A percentile compares a stretch with the other conserved stretches of the same genome.
Conservation (phyloP, 768 basidiomycete species). For the Suillus subalutaceus region DNA sequence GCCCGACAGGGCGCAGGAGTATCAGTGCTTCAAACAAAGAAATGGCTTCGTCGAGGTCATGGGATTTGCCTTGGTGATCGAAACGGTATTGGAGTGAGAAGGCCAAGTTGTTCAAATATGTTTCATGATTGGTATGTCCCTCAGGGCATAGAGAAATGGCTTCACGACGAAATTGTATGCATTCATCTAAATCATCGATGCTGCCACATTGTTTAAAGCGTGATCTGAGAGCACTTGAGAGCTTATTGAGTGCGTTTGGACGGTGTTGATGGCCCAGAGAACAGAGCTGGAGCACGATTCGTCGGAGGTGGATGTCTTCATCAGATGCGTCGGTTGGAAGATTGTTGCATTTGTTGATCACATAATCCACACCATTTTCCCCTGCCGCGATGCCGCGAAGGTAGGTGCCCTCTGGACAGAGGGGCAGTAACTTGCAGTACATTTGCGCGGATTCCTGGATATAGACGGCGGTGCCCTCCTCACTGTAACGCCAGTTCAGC, state of each 20-base stretch:
- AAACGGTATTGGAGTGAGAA: not conserved
- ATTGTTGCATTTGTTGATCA: no score
- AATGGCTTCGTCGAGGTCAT: not conserved
- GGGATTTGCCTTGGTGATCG: not conserved
- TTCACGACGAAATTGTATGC: not conserved
- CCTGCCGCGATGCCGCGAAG: not conserved
- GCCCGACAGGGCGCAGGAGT: not conserved
- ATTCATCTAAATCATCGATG: not conserved
- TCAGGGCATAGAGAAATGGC: not conserved
- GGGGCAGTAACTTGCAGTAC: not conserved
- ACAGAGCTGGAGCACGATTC: not conserved
- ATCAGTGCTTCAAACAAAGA: not conserved
- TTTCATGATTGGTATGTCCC: fast-evolving
- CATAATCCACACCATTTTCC: not conserved
- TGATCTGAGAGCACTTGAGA: fast-evolving
- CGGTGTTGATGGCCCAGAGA: not conserved
- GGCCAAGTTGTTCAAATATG: not conserved
- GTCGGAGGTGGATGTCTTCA: not conserved
- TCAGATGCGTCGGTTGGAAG: no score
- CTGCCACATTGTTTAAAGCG: not conserved
- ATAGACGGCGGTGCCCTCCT: not conserved
- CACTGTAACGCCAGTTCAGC: not conserved
- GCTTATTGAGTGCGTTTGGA: not conserved
- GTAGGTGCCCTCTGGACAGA: not conserved
- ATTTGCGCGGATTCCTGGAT: not conserved